A percentile compares a stretch with the other conserved stretches of the same genome.
These are phyloP conservation scores for Rubia yunnanensis DNA, from an alignment of 257 asterid species.

Conservation along the genomic window DNA sequence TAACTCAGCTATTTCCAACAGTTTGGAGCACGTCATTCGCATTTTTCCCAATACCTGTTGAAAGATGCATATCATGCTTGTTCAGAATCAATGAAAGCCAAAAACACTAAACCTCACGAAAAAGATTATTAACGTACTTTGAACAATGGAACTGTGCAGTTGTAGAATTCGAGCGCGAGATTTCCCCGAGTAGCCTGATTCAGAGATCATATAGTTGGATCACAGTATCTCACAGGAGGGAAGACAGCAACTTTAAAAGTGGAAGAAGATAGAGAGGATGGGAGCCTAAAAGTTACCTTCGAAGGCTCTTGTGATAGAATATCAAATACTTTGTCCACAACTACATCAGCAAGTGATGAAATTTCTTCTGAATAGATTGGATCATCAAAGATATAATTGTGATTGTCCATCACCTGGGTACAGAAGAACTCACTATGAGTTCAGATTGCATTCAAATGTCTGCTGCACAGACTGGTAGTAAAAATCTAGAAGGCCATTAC, in stretches of 20 bases:
- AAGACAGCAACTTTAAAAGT: slow-evolving; percentile 8
- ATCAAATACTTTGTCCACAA: slow-evolving; percentile 40
- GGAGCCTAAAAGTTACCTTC: slow-evolving; percentile 31
- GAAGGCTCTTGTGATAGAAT: slow-evolving; percentile 53
- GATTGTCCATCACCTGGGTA: slow-evolving; percentile 42
- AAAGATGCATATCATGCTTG: slow-evolving; percentile 6
- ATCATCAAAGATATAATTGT: slow-evolving; percentile 39
- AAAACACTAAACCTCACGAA: neutral
- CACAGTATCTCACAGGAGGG: neutral
- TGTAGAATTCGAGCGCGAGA: slow-evolving; percentile 73
- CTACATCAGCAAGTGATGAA: slow-evolving; percentile 36
- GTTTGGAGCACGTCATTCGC: slow-evolving; percentile 35
- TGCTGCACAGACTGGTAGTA: neutral
- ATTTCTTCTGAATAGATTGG: slow-evolving; percentile 45
- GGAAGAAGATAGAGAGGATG: slow-evolving; percentile 1
- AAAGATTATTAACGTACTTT: slow-evolving; percentile 31
- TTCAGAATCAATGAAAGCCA: slow-evolving; percentile 4
- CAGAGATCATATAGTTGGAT: neutral
- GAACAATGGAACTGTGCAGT: slow-evolving; percentile 61
- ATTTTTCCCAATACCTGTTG: slow-evolving; percentile 36
- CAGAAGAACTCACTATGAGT: slow-evolving; percentile 2
- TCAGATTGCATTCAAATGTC: neutral
- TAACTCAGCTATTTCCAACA: slow-evolving; percentile 58
- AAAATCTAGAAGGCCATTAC: neutral
- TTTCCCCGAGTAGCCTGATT: slow-evolving; percentile 58